Conservation (phyloP, 768 basidiomycete species). For the Neoboletus brunneissimus region DNA sequence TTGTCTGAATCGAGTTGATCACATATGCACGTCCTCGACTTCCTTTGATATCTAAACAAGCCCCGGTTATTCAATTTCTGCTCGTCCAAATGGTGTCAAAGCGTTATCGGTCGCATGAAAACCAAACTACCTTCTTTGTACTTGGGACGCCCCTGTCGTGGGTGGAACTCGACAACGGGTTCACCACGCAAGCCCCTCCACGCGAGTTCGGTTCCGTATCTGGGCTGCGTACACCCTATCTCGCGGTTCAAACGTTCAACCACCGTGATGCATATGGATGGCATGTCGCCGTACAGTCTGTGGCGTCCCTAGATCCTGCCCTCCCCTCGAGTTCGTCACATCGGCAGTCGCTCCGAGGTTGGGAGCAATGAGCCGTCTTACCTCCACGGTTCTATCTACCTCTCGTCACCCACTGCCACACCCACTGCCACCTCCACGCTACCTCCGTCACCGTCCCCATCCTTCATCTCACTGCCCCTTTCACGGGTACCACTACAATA, state of each 20-base stretch:
- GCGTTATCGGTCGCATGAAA: no score
- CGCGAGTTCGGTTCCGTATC: background rate
- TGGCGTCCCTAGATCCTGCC: background rate
- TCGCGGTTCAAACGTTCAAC: background rate
- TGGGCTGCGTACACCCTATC: background rate
- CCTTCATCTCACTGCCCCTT: background rate
- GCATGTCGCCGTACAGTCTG: background rate
- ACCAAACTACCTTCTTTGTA: no score
- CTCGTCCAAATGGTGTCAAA: no score
- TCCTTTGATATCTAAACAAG: no score
- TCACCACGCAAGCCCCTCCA: background rate
- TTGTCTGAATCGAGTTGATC: no score
- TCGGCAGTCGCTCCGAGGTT: background rate
- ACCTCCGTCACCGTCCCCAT: constrained; percentile 1
- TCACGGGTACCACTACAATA: background rate
- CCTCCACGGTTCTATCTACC: background rate
- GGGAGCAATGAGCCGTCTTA: background rate
- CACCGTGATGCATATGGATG: no score
- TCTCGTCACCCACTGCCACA: background rate
- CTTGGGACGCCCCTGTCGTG: background rate
- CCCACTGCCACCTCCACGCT: background rate
- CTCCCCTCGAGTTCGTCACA: background rate
- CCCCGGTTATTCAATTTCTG: no score
- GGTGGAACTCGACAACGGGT: background rate
- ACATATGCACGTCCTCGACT: no score